These are phyloP conservation scores for Pseudocercospora macadamiae DNA, from an alignment of 2,329 filamentous ascomycete genomes.

Conservation along the genomic window DNA sequence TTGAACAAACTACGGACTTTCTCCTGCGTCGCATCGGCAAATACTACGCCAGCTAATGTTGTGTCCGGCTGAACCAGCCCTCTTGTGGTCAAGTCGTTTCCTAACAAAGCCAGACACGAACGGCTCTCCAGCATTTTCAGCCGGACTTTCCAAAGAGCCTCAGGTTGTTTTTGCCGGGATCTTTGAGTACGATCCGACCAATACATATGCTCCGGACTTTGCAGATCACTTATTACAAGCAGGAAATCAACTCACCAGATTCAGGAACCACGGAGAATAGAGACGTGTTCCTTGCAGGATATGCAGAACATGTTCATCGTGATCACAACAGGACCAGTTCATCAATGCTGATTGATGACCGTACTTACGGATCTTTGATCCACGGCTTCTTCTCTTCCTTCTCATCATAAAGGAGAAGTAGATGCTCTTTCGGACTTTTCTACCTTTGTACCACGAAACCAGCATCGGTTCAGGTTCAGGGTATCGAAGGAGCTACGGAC, in stretches of 20 bases:
- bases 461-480: neutral
- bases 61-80: no score
- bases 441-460: neutral
- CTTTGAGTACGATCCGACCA: neutral
- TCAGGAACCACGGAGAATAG: neutral
- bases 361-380: neutral
- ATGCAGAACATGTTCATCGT: neutral
- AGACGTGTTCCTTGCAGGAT: neutral
- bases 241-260: neutral
- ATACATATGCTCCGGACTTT: neutral
- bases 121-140: neutral
- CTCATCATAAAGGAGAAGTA: no score
- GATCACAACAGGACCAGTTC: neutral
- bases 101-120: no score
- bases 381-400: neutral
- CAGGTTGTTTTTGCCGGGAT: neutral
- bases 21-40: constrained; percentile 17
- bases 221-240: neutral
- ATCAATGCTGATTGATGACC: no score
- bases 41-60: no score
- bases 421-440: neutral
- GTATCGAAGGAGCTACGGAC: neutral
- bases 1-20: constrained; percentile 11
- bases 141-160: neutral
- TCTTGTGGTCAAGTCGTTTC: no score